These are phyloP conservation scores for Fusarium aywerte DNA, from an alignment of 2,329 filamentous ascomycete genomes.

Conservation along the genomic window DNA sequence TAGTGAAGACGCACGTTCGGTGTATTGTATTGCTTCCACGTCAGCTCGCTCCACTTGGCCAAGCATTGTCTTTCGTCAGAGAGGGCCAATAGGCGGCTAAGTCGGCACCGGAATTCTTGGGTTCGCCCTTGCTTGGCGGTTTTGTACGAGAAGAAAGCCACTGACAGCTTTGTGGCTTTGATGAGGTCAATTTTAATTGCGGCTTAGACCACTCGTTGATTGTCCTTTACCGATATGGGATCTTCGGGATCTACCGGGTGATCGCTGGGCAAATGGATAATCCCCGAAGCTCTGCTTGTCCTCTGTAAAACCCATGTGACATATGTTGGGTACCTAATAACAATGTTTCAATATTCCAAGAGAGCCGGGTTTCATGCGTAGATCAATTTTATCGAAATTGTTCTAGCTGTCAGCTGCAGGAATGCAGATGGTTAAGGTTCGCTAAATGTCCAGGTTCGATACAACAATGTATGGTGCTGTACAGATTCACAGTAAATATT, in stretches of 20 bases:
- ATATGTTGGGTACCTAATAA: no score
- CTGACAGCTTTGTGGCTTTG: neutral
- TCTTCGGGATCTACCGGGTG: neutral
- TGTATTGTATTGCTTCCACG: constrained; percentile 26
- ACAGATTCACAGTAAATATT: no score
- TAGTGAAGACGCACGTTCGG: neutral
- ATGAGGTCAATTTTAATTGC: neutral
- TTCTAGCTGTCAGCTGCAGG: no score
- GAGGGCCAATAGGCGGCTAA: constrained; percentile 18
- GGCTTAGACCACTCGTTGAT: neutral
- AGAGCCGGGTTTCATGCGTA: no score
- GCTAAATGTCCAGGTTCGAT: no score
- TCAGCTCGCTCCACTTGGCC: constrained; percentile 45
- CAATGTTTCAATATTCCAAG: no score
- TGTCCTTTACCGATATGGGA: neutral
- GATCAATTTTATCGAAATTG: no score
- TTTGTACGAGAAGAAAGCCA: neutral
- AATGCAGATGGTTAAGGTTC: no score
- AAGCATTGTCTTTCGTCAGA: constrained; percentile 22
- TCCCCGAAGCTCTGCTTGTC: neutral
- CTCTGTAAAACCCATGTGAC: neutral
- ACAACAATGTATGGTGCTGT: no score
- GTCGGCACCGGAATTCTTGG: constrained; percentile 23
- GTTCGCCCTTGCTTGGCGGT: constrained; percentile 32
- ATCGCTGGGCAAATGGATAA: neutral